A percentile compares a stretch with the other conserved stretches of the same genome.
Evolutionary conservation across 2,329 filamentous ascomycete species (phyloP).

Genomic region (Trematosphaeria pertusa): DNA sequence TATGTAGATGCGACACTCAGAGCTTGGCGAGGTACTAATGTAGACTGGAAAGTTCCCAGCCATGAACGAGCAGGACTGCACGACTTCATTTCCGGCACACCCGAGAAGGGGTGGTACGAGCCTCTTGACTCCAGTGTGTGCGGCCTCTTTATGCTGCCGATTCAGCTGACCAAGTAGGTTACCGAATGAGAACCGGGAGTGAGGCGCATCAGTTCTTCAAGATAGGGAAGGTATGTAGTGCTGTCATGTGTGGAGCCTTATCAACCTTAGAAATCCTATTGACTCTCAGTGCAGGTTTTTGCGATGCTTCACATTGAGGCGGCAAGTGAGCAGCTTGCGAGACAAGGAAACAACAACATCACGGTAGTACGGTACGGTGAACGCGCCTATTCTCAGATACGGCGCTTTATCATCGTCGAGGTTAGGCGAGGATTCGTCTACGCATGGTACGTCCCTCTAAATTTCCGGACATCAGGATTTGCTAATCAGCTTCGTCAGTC

Average conservation of each 20-base stretch:
- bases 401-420: slow-evolving; percentile 34
- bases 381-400: slow-evolving; percentile 28
- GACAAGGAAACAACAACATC: slow-evolving; percentile 7
- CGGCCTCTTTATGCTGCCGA: neutral
- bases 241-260: too few species aligned
- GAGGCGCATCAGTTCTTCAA: slow-evolving; percentile 26
- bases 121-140: slow-evolving; percentile 12
- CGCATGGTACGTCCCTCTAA: slow-evolving; percentile 30
- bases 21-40: too few species aligned
- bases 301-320: slow-evolving; percentile 29
- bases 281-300: slow-evolving; percentile 30
- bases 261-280: too few species aligned
- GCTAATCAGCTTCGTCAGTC: too few species aligned
- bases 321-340: slow-evolving; percentile 5
- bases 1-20: too few species aligned
- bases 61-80: too few species aligned
- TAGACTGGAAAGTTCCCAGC: too few species aligned
- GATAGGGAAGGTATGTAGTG: slow-evolving; percentile 16
- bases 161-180: slow-evolving; percentile 15
- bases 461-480: too few species aligned
- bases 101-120: slow-evolving; percentile 7
- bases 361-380: slow-evolving; percentile 22
- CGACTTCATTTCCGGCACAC: too few species aligned
- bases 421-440: slow-evolving; percentile 28
- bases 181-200: slow-evolving; percentile 22